phyloP scores from a whole-genome alignment of 805 yeast genomes.

The Candida ascalaphidarum region DNA sequence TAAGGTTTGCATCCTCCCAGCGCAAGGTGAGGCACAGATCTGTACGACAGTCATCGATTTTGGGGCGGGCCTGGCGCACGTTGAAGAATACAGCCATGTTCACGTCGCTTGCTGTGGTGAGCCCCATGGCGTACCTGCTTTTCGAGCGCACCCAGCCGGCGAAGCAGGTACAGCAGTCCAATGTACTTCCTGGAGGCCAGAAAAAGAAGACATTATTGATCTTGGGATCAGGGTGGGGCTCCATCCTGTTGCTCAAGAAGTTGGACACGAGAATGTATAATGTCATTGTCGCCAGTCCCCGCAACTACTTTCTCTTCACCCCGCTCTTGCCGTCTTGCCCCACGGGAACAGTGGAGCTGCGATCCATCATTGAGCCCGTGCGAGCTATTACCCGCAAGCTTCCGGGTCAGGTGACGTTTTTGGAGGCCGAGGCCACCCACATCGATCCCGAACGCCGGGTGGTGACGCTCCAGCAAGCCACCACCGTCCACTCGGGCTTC shows the following conservation, averaged over 20 bases:
- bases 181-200: slow-evolving; percentile 47
- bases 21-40: too few species aligned
- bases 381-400: slow-evolving; percentile 76
- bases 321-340: slow-evolving; percentile 95
- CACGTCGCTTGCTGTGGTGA: slow-evolving; percentile 47
- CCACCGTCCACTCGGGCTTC: slow-evolving; percentile 47
- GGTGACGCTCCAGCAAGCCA: slow-evolving; percentile 54
- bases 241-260: slow-evolving; percentile 74
- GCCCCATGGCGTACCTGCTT: slow-evolving; percentile 42
- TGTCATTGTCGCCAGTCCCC: slow-evolving; percentile 84
- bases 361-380: slow-evolving; percentile 92
- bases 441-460: slow-evolving; percentile 67
- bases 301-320: slow-evolving; percentile 92
- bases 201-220: slow-evolving; percentile 68
- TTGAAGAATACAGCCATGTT: slow-evolving; percentile 39
- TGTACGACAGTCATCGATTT: too few species aligned
- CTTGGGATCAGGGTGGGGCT: slow-evolving; percentile 93
- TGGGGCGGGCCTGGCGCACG: slow-evolving; percentile 38
- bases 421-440: slow-evolving; percentile 85
- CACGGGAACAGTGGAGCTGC: slow-evolving; percentile 82
- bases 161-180: slow-evolving; percentile 52
- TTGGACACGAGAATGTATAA: slow-evolving; percentile 83
- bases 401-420: slow-evolving; percentile 69
- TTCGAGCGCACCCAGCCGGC: slow-evolving; percentile 57
- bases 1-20: too few species aligned